Base-by-base conservation (phyloP, 2,329 filamentous ascomycete species). In the Colletotrichum sublineola region DNA sequence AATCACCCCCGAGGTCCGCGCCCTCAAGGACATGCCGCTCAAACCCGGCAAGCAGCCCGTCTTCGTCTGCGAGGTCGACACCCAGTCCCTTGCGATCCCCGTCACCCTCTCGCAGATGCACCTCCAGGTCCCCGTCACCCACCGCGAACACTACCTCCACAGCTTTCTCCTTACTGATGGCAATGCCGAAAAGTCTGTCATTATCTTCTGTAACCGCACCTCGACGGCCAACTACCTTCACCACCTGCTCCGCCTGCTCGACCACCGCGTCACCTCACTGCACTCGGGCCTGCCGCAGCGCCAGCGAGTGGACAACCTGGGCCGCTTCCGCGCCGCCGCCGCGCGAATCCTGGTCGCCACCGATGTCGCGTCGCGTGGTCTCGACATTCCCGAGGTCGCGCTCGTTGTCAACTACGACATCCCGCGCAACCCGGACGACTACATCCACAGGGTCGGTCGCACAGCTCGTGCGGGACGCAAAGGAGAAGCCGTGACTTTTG, bases 321-420 rank as follows among this genome's bases (percentile, higher is more conserved):
- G 92, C 2, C 91, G 96, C 14, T 99, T 99, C 87, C 93, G 96
- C 42, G 96, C 96, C 2, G 90, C 91, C 7, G 96, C 95, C 0
- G 95, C 96, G 8, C 89, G 96, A 18, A 93, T 99, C 68, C 89
- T 99, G 1, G 93, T 99, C 14, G 96, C 96, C 1, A 99, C 96
- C 0, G 96, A 99, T 80, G 95, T 99, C 18, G 96, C 96, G 0
- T 94, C 95, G 29, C 90, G 96, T 81, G 96, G 96, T 87, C 89
- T 99, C 5, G 96, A 99, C 84, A 98, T 99, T 74, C 96, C 96
- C 1, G 93, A 95, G 76, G 96, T 98, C 8, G 92, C 89, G 67
- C 83, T 98, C 20, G 96, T 99, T 2, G 85, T 99, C 79, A 98
- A 99, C 83, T 99, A 95, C 82, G 96, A 99, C 80, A 90, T 99